Evolutionary conservation across 768 basidiomycete species (phyloP).

Genomic region (Lactarius hatsudake): DNA sequence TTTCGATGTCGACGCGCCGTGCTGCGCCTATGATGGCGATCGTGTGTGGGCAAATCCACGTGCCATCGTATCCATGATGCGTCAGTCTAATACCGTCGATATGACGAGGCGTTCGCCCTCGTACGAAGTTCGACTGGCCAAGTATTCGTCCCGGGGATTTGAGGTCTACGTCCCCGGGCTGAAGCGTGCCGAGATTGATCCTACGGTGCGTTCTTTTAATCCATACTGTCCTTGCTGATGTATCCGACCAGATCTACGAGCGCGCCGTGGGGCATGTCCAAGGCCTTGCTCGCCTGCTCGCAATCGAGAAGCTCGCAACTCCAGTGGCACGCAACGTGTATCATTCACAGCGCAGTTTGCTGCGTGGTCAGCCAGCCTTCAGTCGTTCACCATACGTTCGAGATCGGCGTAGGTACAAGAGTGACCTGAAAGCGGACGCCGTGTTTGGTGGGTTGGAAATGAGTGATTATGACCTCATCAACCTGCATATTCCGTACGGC

Average conservation of each 20-base stretch:
- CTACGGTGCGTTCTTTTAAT: conserved; percentile 43
- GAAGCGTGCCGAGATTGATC: conserved; percentile 51
- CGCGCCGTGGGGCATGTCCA: conserved; percentile 54
- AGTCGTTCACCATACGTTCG: conserved; percentile 12
- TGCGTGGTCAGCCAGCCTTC: conserved; percentile 48
- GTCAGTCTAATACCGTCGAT: conserved; percentile 63
- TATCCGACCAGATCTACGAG: conserved; percentile 50
- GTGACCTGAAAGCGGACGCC: conserved; percentile 50
- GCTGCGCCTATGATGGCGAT: conserved; percentile 52
- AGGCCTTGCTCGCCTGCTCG: conserved; percentile 60
- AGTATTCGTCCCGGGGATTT: conserved; percentile 53
- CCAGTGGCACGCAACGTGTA: conserved; percentile 45
- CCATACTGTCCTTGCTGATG: background rate
- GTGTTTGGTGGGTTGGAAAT: conserved; percentile 47
- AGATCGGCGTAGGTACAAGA: conserved; percentile 42
- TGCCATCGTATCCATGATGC: conserved; percentile 59
- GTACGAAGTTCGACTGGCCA: conserved; percentile 59
- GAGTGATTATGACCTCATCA: conserved; percentile 55
- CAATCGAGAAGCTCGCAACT: conserved; percentile 53
- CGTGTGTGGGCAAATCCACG: conserved; percentile 62
- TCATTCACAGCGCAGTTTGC: conserved; percentile 44
- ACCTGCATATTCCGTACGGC: conserved; percentile 59
- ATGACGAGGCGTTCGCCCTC: conserved; percentile 61
- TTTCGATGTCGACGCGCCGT: conserved; percentile 65
- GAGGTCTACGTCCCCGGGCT: conserved; percentile 58